Conservation (phyloP, 2,329 filamentous ascomycete species). For the Biscogniauxia mediterranea region DNA sequence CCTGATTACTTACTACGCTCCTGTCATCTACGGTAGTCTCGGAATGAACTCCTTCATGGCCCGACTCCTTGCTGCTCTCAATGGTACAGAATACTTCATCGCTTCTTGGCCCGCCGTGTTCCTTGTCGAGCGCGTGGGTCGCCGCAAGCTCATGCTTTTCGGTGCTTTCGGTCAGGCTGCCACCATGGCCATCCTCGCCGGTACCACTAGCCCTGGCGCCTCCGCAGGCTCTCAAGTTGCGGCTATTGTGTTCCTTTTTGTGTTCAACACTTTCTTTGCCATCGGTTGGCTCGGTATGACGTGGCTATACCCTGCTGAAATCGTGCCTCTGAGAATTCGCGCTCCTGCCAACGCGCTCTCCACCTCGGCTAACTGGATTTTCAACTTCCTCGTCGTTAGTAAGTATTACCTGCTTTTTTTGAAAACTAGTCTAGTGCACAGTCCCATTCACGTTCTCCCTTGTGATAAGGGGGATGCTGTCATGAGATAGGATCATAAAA, state of each 20-base stretch:
- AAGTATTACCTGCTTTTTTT: constrained; percentile 8
- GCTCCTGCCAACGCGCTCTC: constrained; percentile 58
- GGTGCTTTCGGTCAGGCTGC: constrained; percentile 62
- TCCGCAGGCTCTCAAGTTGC: constrained; percentile 28
- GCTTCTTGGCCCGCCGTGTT: constrained; percentile 60
- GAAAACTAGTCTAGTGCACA: background rate
- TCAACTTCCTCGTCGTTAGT: constrained; percentile 62
- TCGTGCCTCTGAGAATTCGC: constrained; percentile 49
- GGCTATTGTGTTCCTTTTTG: constrained; percentile 43
- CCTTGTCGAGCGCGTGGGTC: constrained; percentile 64
- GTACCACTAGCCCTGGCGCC: constrained; percentile 35
- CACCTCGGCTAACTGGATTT: constrained; percentile 55
- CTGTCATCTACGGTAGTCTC: constrained; percentile 49
- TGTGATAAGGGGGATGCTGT: background rate
- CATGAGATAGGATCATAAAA: background rate
- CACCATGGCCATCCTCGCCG: constrained; percentile 63
- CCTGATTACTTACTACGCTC: constrained; percentile 44
- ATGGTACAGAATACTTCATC: constrained; percentile 49
- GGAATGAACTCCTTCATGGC: constrained; percentile 54
- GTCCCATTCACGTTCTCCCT: background rate
- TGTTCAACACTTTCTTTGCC: constrained; percentile 54
- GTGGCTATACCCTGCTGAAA: constrained; percentile 60
- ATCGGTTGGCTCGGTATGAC: constrained; percentile 53
- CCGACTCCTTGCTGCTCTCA: constrained; percentile 54
- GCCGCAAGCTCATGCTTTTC: constrained; percentile 70